Evolutionary conservation across 1,139 yeast species (phyloP), one percentile per base, ranked within the genome.

Genomic region (Debaryomycetaceae sp.): DNA sequence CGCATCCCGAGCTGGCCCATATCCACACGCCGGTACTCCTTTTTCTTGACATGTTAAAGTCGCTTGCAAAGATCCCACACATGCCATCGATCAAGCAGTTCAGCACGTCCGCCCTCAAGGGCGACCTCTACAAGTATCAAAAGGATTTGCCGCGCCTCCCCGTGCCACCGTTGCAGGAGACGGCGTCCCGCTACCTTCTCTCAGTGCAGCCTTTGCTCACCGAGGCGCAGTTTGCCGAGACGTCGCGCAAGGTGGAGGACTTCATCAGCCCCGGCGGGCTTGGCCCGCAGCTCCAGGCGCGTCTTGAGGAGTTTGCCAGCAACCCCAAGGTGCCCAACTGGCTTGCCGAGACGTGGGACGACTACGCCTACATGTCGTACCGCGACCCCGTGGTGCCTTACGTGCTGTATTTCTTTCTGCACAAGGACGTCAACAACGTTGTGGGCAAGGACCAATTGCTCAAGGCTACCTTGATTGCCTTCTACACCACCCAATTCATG

Each of bases 341-440:
- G 98, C 72, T 91, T 50, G 77, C 85, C 34, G 83, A 77, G 39
- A 86, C 83, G 71, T 91, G 98, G 98, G 95, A 89, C 56, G 84
- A 84, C 49, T 86, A 83, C 46, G 95, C 96, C 19, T 91, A 91
- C 59, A 66, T 91, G 67, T 78, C 84, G 25, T 88, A 86, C 61
- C 75, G 94, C 45, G 97, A 86, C 56, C 95, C 97, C 0, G 85
- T 91, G 16, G 86, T 85, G 19, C 97, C 97, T 11, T 88, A 79
- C 53, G 96, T 86, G 24, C 84, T 95, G 9, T 91, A 91, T 63
- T 91, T 88, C 49, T 89, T 78, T 60, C 74, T 82, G 34, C 96
- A 89, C 66, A 80, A 78, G 56, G 91, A 84, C 47, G 58, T 71
- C 23, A 51, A 59, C 38, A 73, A 75, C 40, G 53, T 53, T 12